Base-by-base conservation (phyloP, 108 stramenopile genomes). In the Nitzschia sp. region DNA sequence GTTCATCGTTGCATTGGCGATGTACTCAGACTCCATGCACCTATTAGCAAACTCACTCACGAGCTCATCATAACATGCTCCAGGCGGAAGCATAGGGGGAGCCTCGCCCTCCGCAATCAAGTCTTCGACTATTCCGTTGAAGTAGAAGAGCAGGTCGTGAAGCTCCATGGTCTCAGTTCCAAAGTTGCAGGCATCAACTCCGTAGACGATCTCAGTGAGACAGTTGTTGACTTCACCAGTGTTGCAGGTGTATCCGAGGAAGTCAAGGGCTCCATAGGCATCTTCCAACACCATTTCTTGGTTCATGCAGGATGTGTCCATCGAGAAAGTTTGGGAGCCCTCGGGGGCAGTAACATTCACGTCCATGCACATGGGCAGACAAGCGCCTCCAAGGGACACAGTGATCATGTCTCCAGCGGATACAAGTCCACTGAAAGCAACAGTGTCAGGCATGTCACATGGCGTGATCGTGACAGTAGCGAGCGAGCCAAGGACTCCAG, bases 181-280 rank as follows among this genome's bases (percentile, higher is more conserved):
- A 18, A 46, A 23, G 36, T 74, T 74, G 66, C 74, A 67, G 8
- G 48, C 66, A 18, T 66, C 32, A 13, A 74, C 27, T 32, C 28
- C 66, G 24, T 74, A 74, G 19, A n/a, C 45, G 2, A 67, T 49
- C 26, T 60, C 66, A 38, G 38, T 47, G 15, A 67, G 9, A 33
- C 74, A 74, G 59, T 74, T 74, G 35, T 59, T 53, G 25, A 48
- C 57, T 17, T 66, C 66, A 24, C 26, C 47, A 19, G 45, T 66
- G 36, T 56, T 45, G 54, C 74, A 74, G 34, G 48, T 67, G 54
- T 67, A 74, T 66, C 74, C 74, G 18, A 67, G 4, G 31, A 64
- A 74, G 30, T 66, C 59, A 3, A 74, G 34, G 1, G 66, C 24
- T 31, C 66, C 74, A 21, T 53, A 67, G 30, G 64, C 34, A 28